Evolutionary conservation across 1,284 basidiomycete genomes (phyloP).

Genomic region (Cutaneotrichosporon sp.): DNA sequence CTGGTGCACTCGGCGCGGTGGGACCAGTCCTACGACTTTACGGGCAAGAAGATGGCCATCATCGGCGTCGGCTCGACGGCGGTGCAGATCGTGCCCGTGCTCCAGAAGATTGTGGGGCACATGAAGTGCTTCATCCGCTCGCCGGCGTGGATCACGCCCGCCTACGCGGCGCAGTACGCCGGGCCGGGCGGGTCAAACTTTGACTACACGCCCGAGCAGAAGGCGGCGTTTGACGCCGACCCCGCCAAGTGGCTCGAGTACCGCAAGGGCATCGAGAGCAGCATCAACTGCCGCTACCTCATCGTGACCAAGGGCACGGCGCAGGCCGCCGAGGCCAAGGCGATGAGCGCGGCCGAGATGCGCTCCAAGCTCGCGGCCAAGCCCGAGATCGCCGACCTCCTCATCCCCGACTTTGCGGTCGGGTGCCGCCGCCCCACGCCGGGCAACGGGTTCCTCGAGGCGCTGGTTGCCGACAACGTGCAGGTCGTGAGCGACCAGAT

Average conservation of each 20-base stretch:
- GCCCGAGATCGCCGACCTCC: conserved; percentile 25
- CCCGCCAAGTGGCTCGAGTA: neutral
- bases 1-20: conserved; percentile 37
- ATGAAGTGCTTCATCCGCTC: conserved; percentile 32
- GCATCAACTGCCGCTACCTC: conserved; percentile 26
- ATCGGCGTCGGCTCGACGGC: conserved; percentile 27
- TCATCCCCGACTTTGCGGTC: conserved; percentile 32
- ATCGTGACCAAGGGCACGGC: conserved; percentile 21
- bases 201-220: neutral
- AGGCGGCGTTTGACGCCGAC: neutral
- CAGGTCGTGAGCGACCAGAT: conserved; percentile 28
- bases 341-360: conserved; percentile 20
- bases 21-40: conserved; percentile 8
- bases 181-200: conserved; percentile 28
- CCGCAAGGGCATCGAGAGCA: conserved; percentile 24
- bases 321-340: neutral
- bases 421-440: conserved; percentile 46
- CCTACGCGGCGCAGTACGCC: conserved; percentile 13
- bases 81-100: conserved; percentile 30
- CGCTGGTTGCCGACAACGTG: conserved; percentile 34
- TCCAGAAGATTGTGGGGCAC: conserved; percentile 26
- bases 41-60: conserved; percentile 21
- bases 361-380: conserved; percentile 21
- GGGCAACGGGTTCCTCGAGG: conserved; percentile 48
- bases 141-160: conserved; percentile 24